Base-by-base conservation (phyloP, 805 yeast genomes). In the Candida oleophila region DNA sequence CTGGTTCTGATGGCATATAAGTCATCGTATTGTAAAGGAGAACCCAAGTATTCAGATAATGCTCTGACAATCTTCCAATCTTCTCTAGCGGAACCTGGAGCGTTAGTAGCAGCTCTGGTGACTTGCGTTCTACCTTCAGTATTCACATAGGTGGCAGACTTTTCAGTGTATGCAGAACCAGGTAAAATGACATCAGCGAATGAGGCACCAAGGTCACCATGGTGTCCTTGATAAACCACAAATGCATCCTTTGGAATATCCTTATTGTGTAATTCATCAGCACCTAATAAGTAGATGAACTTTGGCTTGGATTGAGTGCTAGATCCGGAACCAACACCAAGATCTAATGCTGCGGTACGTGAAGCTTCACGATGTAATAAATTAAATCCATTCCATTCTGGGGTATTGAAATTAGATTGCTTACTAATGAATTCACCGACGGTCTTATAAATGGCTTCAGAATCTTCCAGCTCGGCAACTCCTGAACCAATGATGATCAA, bases 1-100 rank as follows among this genome's bases (percentile, higher is more conserved):
- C 96, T 79, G 32, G 74, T 70, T 66, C 91, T 84, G 44, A 88
- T 69, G 49, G 84, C 78, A 55, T 79, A 77, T 37, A 78, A 63
- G 62, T 84, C 89, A 62, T 88, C 92, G 63, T 89, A 88, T 30
- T 91, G 91, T 57, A 88, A 76, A 1, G 85, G 71, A 34, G 76
- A 78, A 43, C 82, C 83, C 53, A 89, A 68, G 64, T 85, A 87
- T 66, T 89, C 96, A 46, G 88, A 81, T 49, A 87, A 76, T 2
- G 96, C 96, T 69, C 91, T 81, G 56, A 89, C 65, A 52, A 88
- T 85, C 71, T 84, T 84, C 96, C 96, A 88, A 69, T 89, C 96
- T 68, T 88, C 96, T 65, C 96, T 84, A 39, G 96, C 94, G 42
- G 79, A 86, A 22, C 94, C 96, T 41, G 96, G 96, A 5, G 94